phyloP scores from a whole-genome alignment of 2,329 filamentous ascomycete genomes.

The Penicillium sp. region DNA sequence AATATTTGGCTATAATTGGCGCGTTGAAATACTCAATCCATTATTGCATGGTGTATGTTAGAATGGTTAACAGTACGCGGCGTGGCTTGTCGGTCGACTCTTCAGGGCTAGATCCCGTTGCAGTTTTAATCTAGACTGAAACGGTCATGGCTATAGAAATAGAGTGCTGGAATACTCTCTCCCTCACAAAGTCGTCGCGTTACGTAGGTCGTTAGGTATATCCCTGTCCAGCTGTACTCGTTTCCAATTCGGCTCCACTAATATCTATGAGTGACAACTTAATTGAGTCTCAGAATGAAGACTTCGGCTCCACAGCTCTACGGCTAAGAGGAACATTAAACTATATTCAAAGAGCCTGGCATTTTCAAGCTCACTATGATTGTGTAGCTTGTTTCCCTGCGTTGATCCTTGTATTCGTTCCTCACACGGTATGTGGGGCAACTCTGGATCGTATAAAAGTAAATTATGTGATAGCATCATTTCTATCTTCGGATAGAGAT shows the following conservation, averaged over 20 bases:
- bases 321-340: neutral
- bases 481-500: neutral
- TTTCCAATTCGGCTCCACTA: neutral
- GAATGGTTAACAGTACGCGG: no score
- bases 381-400: neutral
- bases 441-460: neutral
- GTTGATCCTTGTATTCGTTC: neutral
- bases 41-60: no score
- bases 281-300: neutral
- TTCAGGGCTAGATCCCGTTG: no score
- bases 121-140: neutral
- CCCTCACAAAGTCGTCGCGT: neutral
- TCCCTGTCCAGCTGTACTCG: neutral
- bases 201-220: neutral
- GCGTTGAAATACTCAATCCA: no score
- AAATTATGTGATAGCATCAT: neutral
- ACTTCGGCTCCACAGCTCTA: neutral
- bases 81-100: no score
- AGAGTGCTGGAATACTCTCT: neutral
- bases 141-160: neutral
- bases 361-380: no score
- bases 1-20: no score
- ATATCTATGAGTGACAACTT: neutral
- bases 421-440: slow-evolving; percentile 2
- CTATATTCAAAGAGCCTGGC: neutral